A percentile compares a stretch with the other conserved stretches of the same genome.
phyloP scores from a whole-genome alignment of 805 yeast genomes.

The Sungouiozyma ichnusensis region DNA sequence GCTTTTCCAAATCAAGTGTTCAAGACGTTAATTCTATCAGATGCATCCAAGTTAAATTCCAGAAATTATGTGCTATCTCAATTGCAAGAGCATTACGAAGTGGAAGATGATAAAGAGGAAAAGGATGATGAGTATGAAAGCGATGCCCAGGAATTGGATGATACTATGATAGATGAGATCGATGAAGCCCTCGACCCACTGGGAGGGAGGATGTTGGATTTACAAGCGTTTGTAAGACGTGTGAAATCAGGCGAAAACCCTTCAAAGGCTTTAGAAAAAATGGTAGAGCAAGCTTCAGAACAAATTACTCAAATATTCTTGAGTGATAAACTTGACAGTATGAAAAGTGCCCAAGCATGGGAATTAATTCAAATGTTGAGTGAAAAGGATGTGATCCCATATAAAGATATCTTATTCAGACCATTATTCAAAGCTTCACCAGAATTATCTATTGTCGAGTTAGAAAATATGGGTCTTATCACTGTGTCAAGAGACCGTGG shows the following conservation, averaged over 20 bases:
- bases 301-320: slow-evolving; percentile 77
- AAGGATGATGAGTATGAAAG: slow-evolving; percentile 21
- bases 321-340: slow-evolving; percentile 38
- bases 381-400: slow-evolving; percentile 35
- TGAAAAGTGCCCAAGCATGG: slow-evolving; percentile 85
- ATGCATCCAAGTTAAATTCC: slow-evolving; percentile 68
- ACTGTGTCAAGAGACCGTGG: slow-evolving; percentile 70
- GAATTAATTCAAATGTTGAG: slow-evolving; percentile 58
- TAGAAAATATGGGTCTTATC: slow-evolving; percentile 74
- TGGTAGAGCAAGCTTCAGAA: slow-evolving; percentile 76
- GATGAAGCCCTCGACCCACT: slow-evolving; percentile 57
- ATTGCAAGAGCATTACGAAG: slow-evolving; percentile 25
- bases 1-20: slow-evolving; percentile 83
- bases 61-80: slow-evolving; percentile 56
- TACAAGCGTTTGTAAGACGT: slow-evolving; percentile 83
- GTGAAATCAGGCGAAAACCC: slow-evolving; percentile 83
- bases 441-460: slow-evolving; percentile 46
- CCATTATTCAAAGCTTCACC: slow-evolving; percentile 52
- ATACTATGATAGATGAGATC: slow-evolving; percentile 27
- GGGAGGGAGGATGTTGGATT: slow-evolving; percentile 92
- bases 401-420: slow-evolving; percentile 41
- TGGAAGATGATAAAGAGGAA: slow-evolving; percentile 15
- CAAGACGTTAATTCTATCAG: slow-evolving; percentile 62
- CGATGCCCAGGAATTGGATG: slow-evolving; percentile 1
- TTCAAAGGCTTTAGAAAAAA: slow-evolving; percentile 59